These are phyloP conservation scores for Eimeria sp. DNA, from an alignment of 169 alveolate genomes.

Conservation along the genomic window DNA sequence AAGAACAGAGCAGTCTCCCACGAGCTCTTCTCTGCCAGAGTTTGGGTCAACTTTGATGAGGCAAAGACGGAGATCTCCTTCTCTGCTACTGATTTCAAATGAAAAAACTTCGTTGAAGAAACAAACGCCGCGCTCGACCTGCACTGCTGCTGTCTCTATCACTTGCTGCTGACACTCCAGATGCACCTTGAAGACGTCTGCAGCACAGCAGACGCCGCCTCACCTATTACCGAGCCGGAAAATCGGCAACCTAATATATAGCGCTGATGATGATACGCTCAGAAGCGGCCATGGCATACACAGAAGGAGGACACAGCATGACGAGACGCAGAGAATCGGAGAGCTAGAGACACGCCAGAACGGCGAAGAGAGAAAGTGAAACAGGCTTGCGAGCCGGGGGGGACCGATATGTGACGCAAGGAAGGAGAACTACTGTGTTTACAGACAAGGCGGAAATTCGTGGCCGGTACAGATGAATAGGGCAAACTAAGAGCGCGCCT, in stretches of 20 bases:
- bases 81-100: constrained; percentile 51
- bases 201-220: neutral
- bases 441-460: too few relatives aligned
- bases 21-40: constrained; percentile 70
- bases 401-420: too few relatives aligned
- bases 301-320: neutral
- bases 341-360: neutral
- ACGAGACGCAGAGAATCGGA: neutral
- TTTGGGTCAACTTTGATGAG: constrained; percentile 67
- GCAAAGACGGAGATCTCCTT: constrained; percentile 68
- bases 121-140: constrained; percentile 47
- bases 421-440: too few relatives aligned
- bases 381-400: too few relatives aligned
- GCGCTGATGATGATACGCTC: neutral
- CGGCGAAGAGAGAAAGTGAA: neutral
- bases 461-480: too few relatives aligned
- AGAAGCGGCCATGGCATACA: neutral
- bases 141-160: constrained; percentile 72
- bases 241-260: neutral
- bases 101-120: constrained; percentile 72
- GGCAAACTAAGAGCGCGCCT: too few relatives aligned
- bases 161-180: constrained; percentile 81
- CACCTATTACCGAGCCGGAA: neutral
- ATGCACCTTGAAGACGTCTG: constrained; percentile 74
- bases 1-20: constrained; percentile 70